Conservation (phyloP, 805 yeast species). For the Wickerhamiella azymoides region DNA sequence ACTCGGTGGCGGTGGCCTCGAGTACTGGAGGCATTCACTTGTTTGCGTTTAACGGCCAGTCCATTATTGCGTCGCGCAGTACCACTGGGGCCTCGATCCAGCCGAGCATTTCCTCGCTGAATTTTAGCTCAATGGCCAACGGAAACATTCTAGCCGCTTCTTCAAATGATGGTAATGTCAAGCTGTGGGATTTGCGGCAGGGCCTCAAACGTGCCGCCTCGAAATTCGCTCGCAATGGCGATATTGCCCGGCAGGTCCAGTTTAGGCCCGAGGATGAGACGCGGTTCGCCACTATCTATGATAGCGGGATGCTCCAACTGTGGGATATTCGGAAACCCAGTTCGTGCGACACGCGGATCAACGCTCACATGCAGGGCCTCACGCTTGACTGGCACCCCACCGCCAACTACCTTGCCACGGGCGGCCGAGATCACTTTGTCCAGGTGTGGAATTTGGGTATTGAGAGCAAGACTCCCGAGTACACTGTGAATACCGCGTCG, state of each 20-base stretch:
- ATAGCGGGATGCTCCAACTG: slow-evolving; percentile 73
- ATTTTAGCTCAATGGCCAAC: slow-evolving; percentile 18
- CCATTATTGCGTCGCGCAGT: slow-evolving; percentile 37
- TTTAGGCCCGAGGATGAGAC: slow-evolving; percentile 39
- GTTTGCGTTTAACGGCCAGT: slow-evolving; percentile 2
- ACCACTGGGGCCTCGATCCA: slow-evolving; percentile 13
- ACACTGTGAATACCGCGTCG: slow-evolving; percentile 56
- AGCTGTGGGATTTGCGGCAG: slow-evolving; percentile 70
- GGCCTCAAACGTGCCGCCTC: slow-evolving; percentile 32
- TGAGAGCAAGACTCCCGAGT: slow-evolving; percentile 43
- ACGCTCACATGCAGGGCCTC: slow-evolving; percentile 83
- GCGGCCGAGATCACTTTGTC: slow-evolving; percentile 79
- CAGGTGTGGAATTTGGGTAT: slow-evolving; percentile 57
- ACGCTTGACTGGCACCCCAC: slow-evolving; percentile 83
- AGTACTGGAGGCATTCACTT: slow-evolving; percentile 4
- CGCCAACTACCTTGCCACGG: slow-evolving; percentile 67
- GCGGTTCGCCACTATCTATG: slow-evolving; percentile 66
- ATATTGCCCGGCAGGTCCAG: slow-evolving; percentile 48
- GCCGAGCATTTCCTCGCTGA: slow-evolving; percentile 6
- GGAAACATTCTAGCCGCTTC: slow-evolving; percentile 54
- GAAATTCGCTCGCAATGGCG: slow-evolving; percentile 50
- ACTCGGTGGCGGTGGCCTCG: slow-evolving; percentile 8
- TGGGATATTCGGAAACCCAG: slow-evolving; percentile 70
- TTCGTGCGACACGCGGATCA: slow-evolving; percentile 53
- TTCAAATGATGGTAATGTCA: slow-evolving; percentile 59